Conservation (phyloP, 805 yeast species). For the Naumovozyma dairenensis region DNA sequence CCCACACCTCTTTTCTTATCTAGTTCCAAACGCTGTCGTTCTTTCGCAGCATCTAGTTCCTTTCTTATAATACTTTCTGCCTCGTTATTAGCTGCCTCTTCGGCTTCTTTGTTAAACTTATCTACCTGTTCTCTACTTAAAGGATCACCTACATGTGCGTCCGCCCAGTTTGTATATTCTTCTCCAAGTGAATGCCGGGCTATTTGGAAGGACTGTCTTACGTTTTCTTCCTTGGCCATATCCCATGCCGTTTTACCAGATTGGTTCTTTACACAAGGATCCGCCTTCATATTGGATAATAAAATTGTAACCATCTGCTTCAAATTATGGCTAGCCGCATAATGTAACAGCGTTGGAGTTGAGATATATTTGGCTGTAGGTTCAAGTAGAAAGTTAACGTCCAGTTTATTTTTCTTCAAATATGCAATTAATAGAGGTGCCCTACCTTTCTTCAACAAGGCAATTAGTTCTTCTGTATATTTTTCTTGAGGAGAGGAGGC, state of each 20-base stretch:
- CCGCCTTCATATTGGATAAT: conserved; percentile 54
- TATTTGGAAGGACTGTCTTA: conserved; percentile 52
- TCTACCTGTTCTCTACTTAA: conserved; percentile 48
- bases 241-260: conserved; percentile 63
- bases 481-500: conserved; percentile 27
- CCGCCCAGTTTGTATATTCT: conserved; percentile 55
- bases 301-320: conserved; percentile 56
- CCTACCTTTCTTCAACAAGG: conserved; percentile 58
- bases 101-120: conserved; percentile 31
- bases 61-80: conserved; percentile 23
- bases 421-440: conserved; percentile 64
- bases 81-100: conserved; percentile 33
- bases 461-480: conserved; percentile 49
- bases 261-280: conserved; percentile 49
- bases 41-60: conserved; percentile 23
- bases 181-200: conserved; percentile 66
- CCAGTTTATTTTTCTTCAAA: conserved; percentile 46
- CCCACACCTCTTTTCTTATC: conserved; percentile 31
- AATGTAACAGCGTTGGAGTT: conserved; percentile 68
- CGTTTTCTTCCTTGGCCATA: conserved; percentile 38
- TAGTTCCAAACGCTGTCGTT: conserved; percentile 14
- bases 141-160: conserved; percentile 54
- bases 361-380: conserved; percentile 48
- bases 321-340: conserved; percentile 58
- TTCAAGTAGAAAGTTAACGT: conserved; percentile 41